phyloP scores from a whole-genome alignment of 2,329 filamentous ascomycete species.

The Graphium sp. region DNA sequence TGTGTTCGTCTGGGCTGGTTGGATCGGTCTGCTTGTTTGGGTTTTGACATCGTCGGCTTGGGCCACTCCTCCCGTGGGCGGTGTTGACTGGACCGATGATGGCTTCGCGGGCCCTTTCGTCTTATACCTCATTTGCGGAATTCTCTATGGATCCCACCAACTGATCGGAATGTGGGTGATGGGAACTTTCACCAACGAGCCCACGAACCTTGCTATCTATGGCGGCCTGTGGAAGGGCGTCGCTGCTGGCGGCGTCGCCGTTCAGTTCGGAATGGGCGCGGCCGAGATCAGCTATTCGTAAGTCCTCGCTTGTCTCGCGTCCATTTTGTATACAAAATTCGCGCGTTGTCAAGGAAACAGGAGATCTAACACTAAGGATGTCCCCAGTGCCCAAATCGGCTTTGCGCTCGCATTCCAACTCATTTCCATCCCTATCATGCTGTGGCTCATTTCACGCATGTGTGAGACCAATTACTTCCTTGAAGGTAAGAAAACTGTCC shows the following conservation, averaged over 20 bases:
- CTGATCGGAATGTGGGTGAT: constrained; percentile 6
- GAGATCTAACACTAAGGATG: too few relatives aligned
- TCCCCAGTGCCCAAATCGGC: too few relatives aligned
- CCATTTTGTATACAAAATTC: too few relatives aligned
- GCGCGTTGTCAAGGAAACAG: too few relatives aligned
- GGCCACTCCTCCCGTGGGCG: constrained; percentile 3
- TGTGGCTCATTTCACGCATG: too few relatives aligned
- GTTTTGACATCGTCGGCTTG: constrained; percentile 2
- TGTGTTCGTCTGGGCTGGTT: constrained; percentile 4
- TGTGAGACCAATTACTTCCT: too few relatives aligned
- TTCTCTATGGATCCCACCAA: constrained; percentile 6
- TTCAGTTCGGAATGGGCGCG: too few relatives aligned
- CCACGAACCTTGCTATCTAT: constrained; percentile 5
- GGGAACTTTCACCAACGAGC: constrained; percentile 7
- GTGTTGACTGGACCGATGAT: constrained; percentile 6
- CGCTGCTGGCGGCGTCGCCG: constrained; percentile 4
- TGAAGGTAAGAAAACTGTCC: too few relatives aligned
- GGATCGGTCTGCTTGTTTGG: constrained; percentile 4
- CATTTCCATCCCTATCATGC: too few relatives aligned
- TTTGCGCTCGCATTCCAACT: too few relatives aligned
- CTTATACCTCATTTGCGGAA: constrained; percentile 6
- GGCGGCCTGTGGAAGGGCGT: constrained; percentile 6
- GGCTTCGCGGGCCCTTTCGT: constrained; percentile 6
- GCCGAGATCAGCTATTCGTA: too few relatives aligned
- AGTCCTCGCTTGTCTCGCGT: too few relatives aligned